A percentile compares a stretch with the other conserved stretches of the same genome.
phyloP scores from a whole-genome alignment of 257 asterid species.

The Ehretia macrophylla region DNA sequence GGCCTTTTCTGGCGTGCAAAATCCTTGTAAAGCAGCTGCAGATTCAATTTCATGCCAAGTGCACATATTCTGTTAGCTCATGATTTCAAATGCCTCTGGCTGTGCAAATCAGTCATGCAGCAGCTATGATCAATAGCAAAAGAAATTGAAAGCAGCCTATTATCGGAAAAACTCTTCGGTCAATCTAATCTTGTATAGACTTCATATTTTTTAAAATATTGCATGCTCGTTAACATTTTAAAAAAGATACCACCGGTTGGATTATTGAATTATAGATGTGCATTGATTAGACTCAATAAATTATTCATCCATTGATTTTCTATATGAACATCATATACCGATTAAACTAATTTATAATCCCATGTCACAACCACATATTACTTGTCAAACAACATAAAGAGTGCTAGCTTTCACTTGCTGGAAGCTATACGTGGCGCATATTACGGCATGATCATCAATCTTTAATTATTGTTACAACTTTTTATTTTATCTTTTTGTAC shows the following conservation, averaged over 20 bases:
- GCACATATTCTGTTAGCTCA: background rate
- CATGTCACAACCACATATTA: background rate
- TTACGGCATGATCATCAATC: slow-evolving; percentile 18
- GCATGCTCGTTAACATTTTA: too few relatives aligned
- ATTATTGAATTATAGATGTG: too few relatives aligned
- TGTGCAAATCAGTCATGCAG: background rate
- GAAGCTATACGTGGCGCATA: slow-evolving; percentile 22
- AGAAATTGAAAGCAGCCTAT: too few relatives aligned
- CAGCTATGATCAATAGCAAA: background rate
- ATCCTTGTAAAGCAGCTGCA: slow-evolving; percentile 53
- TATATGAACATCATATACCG: background rate
- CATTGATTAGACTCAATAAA: background rate
- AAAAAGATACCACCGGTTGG: background rate
- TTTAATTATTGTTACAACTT: background rate
- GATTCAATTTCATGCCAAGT: slow-evolving; percentile 14
- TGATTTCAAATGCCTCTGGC: background rate
- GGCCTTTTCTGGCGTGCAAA: slow-evolving; percentile 68
- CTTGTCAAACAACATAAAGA: background rate
- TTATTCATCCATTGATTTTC: background rate
- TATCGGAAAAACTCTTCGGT: too few relatives aligned
- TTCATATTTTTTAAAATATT: too few relatives aligned
- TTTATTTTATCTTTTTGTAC: too few relatives aligned
- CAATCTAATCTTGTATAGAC: too few relatives aligned
- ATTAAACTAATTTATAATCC: background rate
- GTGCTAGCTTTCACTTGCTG: background rate